Conservation (phyloP, 768 basidiomycete species). For the Leccinum obscurum region DNA sequence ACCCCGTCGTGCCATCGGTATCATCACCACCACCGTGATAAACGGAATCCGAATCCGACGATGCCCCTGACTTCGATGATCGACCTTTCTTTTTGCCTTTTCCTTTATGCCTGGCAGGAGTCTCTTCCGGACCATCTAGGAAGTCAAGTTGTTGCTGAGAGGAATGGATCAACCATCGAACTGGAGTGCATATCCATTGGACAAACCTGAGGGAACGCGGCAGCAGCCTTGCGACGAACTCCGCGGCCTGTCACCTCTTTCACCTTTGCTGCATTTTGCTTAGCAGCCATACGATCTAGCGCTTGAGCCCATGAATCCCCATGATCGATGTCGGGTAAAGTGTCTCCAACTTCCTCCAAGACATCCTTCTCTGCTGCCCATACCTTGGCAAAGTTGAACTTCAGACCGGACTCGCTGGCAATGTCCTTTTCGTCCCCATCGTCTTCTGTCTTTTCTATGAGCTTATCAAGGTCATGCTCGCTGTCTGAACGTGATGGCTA, state of each 20-base stretch:
- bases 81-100: conserved; percentile 37
- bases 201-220: conserved; percentile 42
- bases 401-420: conserved; percentile 50
- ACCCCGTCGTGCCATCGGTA: conserved; percentile 25
- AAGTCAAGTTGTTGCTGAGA: conserved; percentile 34
- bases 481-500: conserved; percentile 48
- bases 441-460: conserved; percentile 83
- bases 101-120: conserved; percentile 38
- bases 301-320: conserved; percentile 83
- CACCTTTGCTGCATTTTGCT: conserved; percentile 43
- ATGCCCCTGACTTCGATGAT: conserved; percentile 28
- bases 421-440: conserved; percentile 59
- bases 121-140: conserved; percentile 36
- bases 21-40: conserved; percentile 20
- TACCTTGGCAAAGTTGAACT: conserved; percentile 88
- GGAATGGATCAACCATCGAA: conserved; percentile 3
- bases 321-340: conserved; percentile 45
- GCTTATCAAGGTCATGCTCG: conserved; percentile 78
- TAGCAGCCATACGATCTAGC: conserved; percentile 48
- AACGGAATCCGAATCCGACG: conserved; percentile 42
- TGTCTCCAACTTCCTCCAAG: conserved; percentile 67
- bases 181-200: neutral
- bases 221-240: conserved; percentile 67
- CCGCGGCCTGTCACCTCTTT: conserved; percentile 69
- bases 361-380: conserved; percentile 82